A percentile compares a stretch with the other conserved stretches of the same genome.
These are phyloP conservation scores for Tricholoma hemisulphureum DNA, from an alignment of 768 basidiomycete genomes.

Conservation along the genomic window DNA sequence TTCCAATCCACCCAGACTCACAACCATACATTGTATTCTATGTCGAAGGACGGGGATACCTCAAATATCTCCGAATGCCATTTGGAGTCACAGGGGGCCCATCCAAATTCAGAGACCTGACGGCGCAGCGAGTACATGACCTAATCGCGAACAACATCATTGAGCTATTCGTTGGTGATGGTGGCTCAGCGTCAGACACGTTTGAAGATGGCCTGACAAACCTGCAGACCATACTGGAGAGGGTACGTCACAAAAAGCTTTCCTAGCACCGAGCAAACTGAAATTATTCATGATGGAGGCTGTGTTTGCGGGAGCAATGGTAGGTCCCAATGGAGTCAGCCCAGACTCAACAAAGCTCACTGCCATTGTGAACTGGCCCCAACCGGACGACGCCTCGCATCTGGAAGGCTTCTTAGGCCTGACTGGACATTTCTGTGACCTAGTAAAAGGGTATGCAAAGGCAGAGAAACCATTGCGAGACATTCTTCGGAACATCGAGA, in stretches of 20 bases:
- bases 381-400: too few relatives aligned
- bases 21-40: slow-evolving; percentile 33
- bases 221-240: slow-evolving; percentile 21
- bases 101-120: slow-evolving; percentile 30
- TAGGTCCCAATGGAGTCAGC: too few relatives aligned
- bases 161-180: slow-evolving; percentile 44
- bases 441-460: too few relatives aligned
- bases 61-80: slow-evolving; percentile 33
- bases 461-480: too few relatives aligned
- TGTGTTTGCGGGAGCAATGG: too few relatives aligned
- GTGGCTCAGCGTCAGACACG: slow-evolving; percentile 28
- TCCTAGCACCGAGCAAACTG: slow-evolving; percentile 32
- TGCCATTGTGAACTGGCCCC: too few relatives aligned
- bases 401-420: too few relatives aligned
- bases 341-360: slow-evolving; percentile 23
- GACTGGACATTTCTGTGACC: too few relatives aligned
- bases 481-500: too few relatives aligned
- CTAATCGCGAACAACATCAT: slow-evolving; percentile 20
- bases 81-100: slow-evolving; percentile 40
- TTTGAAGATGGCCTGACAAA: slow-evolving; percentile 28
- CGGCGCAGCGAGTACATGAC: slow-evolving; percentile 23
- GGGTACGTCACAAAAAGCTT: slow-evolving; percentile 28
- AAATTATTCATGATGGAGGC: slow-evolving; percentile 33
- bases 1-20: slow-evolving; percentile 6
- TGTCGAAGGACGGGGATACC: slow-evolving; percentile 35